Base-by-base conservation (phyloP, 495 filamentous ascomycete species). In the Aspergillus homomorphus region DNA sequence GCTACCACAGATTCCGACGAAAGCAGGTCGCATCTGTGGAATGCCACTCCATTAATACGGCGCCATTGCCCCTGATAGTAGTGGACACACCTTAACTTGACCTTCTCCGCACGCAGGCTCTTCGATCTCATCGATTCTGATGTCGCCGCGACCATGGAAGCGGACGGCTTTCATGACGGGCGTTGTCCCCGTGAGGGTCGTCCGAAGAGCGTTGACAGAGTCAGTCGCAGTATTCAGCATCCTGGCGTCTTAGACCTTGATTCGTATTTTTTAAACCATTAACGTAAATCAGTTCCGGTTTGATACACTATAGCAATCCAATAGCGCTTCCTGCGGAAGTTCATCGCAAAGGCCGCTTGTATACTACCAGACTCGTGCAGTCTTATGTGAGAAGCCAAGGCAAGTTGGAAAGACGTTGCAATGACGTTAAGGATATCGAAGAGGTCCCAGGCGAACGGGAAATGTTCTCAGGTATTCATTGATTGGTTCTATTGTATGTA, bases 1-100 rank as follows among this genome's bases (percentile, higher is more conserved):
- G 38, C 83, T 57, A 18, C 63, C 83, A 65, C 83, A 86, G 24
- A 86, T 84, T 10, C 83, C 83, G 41, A 79, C 77, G 65, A 77
- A 86, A 1, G 78, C 77, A 24, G 82, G 82, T 66, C 72, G 74
- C 24, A 85, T 61, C 71, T 81, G 63, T 22, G 24, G 42, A 7
- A 38, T 38, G 8, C 22, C 21, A 19, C 19, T 19, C 30, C 15
- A 15, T 20, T 16, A 23, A 51, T 33, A 23, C 3, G 20, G 26
- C 9, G 38, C 9, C 45, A 41, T 30, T n/a, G n/a, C 21, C 7
- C 15, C 18, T n/a, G 18, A 22, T 20, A 4, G 0, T 15, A 48
- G 26, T 23, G 43, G 54, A 16, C 20, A 45, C 60, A 75, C 74
- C 64, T 78, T 76, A 9, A 76, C 70, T 46, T 74, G 69, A 19